Evolutionary conservation across 2,329 filamentous ascomycete species (phyloP).

Genomic region (Aspergillus carbonarius): DNA sequence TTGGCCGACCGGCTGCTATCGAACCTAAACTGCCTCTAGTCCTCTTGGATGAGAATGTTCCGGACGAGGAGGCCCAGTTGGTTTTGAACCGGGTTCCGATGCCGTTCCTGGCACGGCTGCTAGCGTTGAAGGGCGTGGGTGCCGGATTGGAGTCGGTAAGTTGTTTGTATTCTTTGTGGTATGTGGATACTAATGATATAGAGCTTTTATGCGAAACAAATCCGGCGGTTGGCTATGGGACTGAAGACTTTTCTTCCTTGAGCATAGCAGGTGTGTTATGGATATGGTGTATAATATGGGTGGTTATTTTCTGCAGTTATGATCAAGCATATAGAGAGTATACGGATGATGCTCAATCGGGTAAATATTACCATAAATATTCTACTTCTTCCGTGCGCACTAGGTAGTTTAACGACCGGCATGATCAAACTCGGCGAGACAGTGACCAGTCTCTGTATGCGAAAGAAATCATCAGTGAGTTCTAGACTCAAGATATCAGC

Average conservation of each 20-base stretch:
- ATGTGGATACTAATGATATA: background rate
- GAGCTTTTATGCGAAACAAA: conserved; percentile 30
- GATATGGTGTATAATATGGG: background rate
- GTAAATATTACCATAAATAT: too few relatives aligned
- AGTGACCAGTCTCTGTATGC: too few relatives aligned
- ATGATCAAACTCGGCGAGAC: too few relatives aligned
- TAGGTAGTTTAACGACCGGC: too few relatives aligned
- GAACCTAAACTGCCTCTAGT: conserved; percentile 43
- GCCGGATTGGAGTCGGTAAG: conserved; percentile 34
- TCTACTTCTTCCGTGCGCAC: too few relatives aligned
- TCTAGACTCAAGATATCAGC: too few relatives aligned
- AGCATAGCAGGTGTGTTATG: background rate
- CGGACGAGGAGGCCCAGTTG: conserved; percentile 26
- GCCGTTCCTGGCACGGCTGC: conserved; percentile 23
- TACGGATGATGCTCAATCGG: too few relatives aligned
- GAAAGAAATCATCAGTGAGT: too few relatives aligned
- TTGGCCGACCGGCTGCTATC: conserved; percentile 49
- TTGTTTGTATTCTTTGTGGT: conserved; percentile 4
- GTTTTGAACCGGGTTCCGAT: conserved; percentile 24
- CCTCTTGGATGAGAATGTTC: conserved; percentile 30
- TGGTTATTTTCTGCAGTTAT: background rate
- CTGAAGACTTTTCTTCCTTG: conserved; percentile 19
- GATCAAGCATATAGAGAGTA: too few relatives aligned
- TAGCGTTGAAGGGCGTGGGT: conserved; percentile 28
- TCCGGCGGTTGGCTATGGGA: conserved; percentile 27